Evolutionary conservation across 2,329 filamentous ascomycete species (phyloP).

Genomic region (Penicillium sp.): DNA sequence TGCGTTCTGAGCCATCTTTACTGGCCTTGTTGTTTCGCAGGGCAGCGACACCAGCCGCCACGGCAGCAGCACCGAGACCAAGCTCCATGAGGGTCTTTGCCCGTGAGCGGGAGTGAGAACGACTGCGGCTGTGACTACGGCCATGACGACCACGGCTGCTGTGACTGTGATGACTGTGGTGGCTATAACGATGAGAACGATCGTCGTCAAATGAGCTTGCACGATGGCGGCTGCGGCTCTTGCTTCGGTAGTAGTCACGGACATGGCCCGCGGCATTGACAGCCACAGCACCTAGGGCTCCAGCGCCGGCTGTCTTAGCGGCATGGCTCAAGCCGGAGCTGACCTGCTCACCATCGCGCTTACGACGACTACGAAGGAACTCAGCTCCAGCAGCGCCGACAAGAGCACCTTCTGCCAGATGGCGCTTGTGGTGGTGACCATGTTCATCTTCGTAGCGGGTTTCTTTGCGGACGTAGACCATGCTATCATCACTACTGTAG

Average conservation of each 20-base stretch:
- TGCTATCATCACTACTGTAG: conserved; percentile 65
- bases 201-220: conserved; percentile 47
- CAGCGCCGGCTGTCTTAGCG: conserved; percentile 60
- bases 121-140: conserved; percentile 45
- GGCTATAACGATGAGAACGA: conserved; percentile 38
- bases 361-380: conserved; percentile 61
- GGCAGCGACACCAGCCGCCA: conserved; percentile 64
- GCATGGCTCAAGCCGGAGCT: conserved; percentile 55
- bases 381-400: conserved; percentile 65
- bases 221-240: conserved; percentile 50
- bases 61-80: conserved; percentile 59
- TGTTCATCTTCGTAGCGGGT: conserved; percentile 51
- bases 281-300: conserved; percentile 64
- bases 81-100: conserved; percentile 58
- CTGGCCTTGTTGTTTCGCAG: conserved; percentile 56
- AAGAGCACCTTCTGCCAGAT: conserved; percentile 66
- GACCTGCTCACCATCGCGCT: conserved; percentile 59
- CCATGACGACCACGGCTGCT: conserved; percentile 35
- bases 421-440: conserved; percentile 57
- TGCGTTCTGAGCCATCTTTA: conserved; percentile 50
- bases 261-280: conserved; percentile 61
- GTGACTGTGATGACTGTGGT: conserved; percentile 33
- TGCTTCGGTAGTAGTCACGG: conserved; percentile 54
- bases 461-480: conserved; percentile 62
- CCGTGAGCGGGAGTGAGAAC: conserved; percentile 54